Conservation (phyloP, 768 basidiomycete genomes). For the Chalciporus pseudorubinellus region DNA sequence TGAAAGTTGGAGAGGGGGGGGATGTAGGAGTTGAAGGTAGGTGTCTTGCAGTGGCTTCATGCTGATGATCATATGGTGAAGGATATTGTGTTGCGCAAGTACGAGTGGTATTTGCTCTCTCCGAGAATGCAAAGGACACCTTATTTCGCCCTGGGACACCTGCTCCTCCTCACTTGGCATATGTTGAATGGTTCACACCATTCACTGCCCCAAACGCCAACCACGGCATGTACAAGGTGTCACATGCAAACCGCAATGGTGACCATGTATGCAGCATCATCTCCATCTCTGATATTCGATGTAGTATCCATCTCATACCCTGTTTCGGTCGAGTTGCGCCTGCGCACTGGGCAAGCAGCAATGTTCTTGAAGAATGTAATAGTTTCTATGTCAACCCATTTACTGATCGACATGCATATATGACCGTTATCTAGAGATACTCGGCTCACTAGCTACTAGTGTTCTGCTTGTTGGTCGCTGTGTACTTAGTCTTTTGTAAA, state of each 20-base stretch:
- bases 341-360: conserved; percentile 31
- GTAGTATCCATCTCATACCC: no score
- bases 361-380: conserved; percentile 28
- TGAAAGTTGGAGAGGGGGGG: not conserved
- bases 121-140: conserved; percentile 5
- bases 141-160: conserved; percentile 6
- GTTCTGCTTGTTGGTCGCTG: no score
- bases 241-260: conserved; percentile 22
- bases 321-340: conserved; percentile 28
- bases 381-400: conserved; percentile 34
- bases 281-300: no score
- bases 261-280: no score
- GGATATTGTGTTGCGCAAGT: conserved; percentile 10
- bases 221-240: conserved; percentile 28
- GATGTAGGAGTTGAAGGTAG: not conserved
- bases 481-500: no score
- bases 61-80: no score
- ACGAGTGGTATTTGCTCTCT: conserved; percentile 5
- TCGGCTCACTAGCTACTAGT: no score
- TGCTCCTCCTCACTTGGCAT: conserved; percentile 13
- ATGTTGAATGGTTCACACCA: conserved; percentile 18
- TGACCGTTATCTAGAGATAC: not conserved
- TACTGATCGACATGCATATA: conserved; percentile 29
- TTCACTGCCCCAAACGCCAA: conserved; percentile 21
- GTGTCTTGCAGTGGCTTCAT: no score